Evolutionary conservation across 2,329 filamentous ascomycete genomes (phyloP).

Genomic region (Diaporthe vexans): DNA sequence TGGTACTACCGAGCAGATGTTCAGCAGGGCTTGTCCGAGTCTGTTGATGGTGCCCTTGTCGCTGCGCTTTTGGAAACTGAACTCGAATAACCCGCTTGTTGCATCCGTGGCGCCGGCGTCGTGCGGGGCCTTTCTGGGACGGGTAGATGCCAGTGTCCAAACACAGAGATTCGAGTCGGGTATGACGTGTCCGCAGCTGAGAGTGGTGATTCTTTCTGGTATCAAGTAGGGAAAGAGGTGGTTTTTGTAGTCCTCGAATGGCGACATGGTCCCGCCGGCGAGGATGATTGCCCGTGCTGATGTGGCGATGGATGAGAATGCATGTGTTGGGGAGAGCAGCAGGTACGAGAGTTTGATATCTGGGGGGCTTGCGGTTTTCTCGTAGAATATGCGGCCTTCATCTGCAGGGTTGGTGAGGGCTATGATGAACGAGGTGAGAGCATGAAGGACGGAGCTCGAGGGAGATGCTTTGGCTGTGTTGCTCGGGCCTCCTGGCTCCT

Average conservation of each 20-base stretch:
- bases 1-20: constrained; percentile 80
- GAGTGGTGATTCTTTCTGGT: constrained; percentile 75
- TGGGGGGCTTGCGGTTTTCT: constrained; percentile 55
- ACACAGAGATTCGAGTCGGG: constrained; percentile 85
- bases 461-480: constrained; percentile 70
- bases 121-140: constrained; percentile 47
- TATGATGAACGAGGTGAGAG: constrained; percentile 74
- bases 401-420: constrained; percentile 88
- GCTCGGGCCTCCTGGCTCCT: constrained; percentile 57
- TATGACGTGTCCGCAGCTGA: constrained; percentile 96
- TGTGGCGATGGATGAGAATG: constrained; percentile 89
- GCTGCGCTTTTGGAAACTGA: constrained; percentile 84
- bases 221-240: constrained; percentile 86
- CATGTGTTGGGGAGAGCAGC: constrained; percentile 89
- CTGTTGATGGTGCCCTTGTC: constrained; percentile 79
- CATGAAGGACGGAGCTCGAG: constrained; percentile 67
- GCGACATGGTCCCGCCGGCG: constrained; percentile 97
- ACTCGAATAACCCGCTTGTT: constrained; percentile 73
- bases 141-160: constrained; percentile 72
- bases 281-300: constrained; percentile 89
- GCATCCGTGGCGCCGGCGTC: constrained; percentile 53
- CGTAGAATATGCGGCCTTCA: constrained; percentile 76
- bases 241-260: constrained; percentile 89
- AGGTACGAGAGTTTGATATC: constrained; percentile 83
- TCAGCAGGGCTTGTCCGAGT: constrained; percentile 80